Conservation (phyloP, 441 rosid species). For the Jatropha multifida region DNA sequence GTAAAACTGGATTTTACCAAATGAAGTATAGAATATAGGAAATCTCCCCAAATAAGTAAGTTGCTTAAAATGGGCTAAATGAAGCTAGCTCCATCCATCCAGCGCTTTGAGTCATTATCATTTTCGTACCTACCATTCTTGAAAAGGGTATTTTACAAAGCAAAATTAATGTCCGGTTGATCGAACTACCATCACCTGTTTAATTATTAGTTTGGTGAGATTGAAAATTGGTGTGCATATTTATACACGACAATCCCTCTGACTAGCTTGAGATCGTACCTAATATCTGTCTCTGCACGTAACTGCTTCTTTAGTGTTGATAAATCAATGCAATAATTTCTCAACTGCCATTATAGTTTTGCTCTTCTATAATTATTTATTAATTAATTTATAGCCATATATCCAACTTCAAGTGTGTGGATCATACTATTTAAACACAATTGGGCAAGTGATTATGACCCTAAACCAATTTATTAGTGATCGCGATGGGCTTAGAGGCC, state of each 20-base stretch:
- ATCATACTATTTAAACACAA: conserved; percentile 8
- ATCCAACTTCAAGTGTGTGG: background rate
- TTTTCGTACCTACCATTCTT: conserved; percentile 16
- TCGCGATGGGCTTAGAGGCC: conserved; percentile 2
- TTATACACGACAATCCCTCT: too few species aligned
- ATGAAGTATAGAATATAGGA: background rate
- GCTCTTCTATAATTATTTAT: background rate
- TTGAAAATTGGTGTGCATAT: background rate
- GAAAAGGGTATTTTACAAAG: conserved; percentile 1
- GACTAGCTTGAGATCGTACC: too few species aligned
- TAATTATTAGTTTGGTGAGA: conserved; percentile 26
- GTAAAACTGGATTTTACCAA: background rate
- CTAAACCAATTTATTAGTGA: conserved; percentile 26
- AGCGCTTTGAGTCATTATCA: conserved; percentile 5
- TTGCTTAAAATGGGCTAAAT: conserved; percentile 18
- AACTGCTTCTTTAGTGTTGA: too few species aligned
- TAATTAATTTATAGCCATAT: background rate
- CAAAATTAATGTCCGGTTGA: conserved; percentile 9
- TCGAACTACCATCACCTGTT: conserved; percentile 23
- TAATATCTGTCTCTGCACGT: too few species aligned
- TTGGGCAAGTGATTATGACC: conserved; percentile 28
- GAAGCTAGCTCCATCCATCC: background rate
- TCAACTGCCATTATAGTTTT: background rate
- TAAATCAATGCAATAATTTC: too few species aligned
- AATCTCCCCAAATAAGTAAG: conserved; percentile 15